A percentile compares a stretch with the other conserved stretches of the same genome.
These are phyloP conservation scores for Plasmodium gaboni DNA, from an alignment of 169 alveolate species.

Conservation along the genomic window DNA sequence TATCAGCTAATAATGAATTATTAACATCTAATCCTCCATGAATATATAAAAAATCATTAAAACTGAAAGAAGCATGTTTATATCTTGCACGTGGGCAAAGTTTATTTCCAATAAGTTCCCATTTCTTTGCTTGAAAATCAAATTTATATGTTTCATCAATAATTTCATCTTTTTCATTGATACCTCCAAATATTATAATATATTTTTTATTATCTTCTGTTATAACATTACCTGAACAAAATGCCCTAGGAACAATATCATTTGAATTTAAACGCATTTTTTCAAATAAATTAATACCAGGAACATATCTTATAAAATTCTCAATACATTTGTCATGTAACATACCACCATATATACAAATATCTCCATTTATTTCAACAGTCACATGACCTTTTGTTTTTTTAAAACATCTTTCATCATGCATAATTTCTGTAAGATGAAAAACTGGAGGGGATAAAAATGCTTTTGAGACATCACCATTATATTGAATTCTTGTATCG, in stretches of 20 bases:
- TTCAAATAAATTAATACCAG: slow-evolving; percentile 76
- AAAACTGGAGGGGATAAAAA: slow-evolving; percentile 74
- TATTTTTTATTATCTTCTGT: slow-evolving; percentile 43
- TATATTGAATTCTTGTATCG: neutral
- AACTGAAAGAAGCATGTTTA: slow-evolving; percentile 68
- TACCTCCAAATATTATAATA: slow-evolving; percentile 70
- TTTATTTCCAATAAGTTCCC: slow-evolving; percentile 29
- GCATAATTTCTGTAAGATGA: slow-evolving; percentile 75
- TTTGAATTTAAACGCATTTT: slow-evolving; percentile 59
- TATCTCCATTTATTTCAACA: slow-evolving; percentile 76
- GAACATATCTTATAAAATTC: slow-evolving; percentile 74
- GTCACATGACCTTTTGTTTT: slow-evolving; percentile 63
- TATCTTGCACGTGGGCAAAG: slow-evolving; percentile 43
- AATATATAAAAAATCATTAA: slow-evolving; percentile 34
- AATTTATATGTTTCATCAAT: slow-evolving; percentile 59
- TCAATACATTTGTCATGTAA: slow-evolving; percentile 38
- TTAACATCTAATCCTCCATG: slow-evolving; percentile 63
- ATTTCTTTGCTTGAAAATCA: slow-evolving; percentile 72
- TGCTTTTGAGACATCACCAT: slow-evolving; percentile 37
- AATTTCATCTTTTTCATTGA: slow-evolving; percentile 40
- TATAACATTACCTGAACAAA: slow-evolving; percentile 69
- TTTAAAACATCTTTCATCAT: slow-evolving; percentile 68
- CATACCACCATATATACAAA: slow-evolving; percentile 75
- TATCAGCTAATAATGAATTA: slow-evolving; percentile 23
- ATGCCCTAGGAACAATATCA: slow-evolving; percentile 53